Percentiles rank a stretch among this genome's conserved stretches.
These are phyloP conservation scores for Peniophora sp. DNA, from an alignment of 1,284 basidiomycete genomes.

Conservation along the genomic window DNA sequence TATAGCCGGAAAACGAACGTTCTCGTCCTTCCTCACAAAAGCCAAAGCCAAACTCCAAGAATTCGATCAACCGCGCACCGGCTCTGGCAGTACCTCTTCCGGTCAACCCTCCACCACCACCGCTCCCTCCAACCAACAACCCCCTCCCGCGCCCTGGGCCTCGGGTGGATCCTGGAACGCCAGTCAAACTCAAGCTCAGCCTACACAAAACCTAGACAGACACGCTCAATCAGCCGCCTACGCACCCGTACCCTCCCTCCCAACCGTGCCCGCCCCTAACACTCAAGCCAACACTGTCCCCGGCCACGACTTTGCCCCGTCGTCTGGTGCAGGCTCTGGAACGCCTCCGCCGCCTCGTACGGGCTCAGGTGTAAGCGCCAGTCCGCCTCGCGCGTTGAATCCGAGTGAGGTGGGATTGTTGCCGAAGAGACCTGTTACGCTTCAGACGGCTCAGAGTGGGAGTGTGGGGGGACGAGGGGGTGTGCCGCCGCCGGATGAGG, in stretches of 20 bases:
- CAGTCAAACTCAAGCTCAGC: not conserved
- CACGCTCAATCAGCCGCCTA: slow-evolving; percentile 14
- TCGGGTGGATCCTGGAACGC: slow-evolving; percentile 5
- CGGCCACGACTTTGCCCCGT: not conserved
- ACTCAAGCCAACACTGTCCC: not conserved
- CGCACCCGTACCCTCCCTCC: slow-evolving; percentile 5
- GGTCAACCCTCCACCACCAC: not conserved
- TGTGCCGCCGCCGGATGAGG: slow-evolving; percentile 20
- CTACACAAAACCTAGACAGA: slow-evolving; percentile 6
- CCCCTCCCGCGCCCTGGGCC: not conserved
- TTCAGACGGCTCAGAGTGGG: slow-evolving; percentile 32
- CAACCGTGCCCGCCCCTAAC: not conserved
- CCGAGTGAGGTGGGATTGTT: slow-evolving; percentile 56
- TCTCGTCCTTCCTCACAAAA: slow-evolving; percentile 60
- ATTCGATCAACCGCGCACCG: slow-evolving; percentile 42
- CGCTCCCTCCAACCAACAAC: not conserved
- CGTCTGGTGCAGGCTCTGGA: not conserved
- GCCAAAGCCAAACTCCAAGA: slow-evolving; percentile 78
- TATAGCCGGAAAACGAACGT: slow-evolving; percentile 68
- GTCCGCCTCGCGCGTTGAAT: slow-evolving; percentile 16
- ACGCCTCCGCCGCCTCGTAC: slow-evolving; percentile 8
- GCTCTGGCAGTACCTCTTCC: not conserved
- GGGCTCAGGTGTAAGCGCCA: slow-evolving; percentile 3
- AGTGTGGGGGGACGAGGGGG: slow-evolving; percentile 12
- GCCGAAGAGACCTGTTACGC: slow-evolving; percentile 66